Conservation (phyloP, 495 filamentous ascomycete species). For the Delitschia confertaspora region DNA sequence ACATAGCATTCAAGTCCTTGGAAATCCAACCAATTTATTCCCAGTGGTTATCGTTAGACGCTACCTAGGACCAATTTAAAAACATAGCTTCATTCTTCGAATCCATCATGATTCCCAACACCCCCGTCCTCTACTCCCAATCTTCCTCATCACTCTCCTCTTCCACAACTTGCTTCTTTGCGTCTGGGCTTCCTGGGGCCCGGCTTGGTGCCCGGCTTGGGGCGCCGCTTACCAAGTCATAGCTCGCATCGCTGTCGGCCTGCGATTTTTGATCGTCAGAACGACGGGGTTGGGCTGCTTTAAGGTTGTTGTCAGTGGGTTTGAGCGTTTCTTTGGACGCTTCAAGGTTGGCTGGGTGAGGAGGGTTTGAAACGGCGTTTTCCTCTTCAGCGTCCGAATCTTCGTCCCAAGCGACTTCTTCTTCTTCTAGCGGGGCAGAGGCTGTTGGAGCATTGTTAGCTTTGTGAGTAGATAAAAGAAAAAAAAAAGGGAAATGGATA, state of each 20-base stretch:
- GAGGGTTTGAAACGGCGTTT: constrained; percentile 19
- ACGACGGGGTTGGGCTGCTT: constrained; percentile 58
- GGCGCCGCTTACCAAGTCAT: constrained; percentile 82
- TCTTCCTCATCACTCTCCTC: constrained; percentile 65
- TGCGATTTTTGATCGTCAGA: constrained; percentile 80
- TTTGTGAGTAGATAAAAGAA: background rate
- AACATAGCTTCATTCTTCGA: background rate
- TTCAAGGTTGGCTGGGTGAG: constrained; percentile 23
- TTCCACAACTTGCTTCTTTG: constrained; percentile 40
- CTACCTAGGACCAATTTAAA: no score
- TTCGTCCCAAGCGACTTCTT: constrained; percentile 80
- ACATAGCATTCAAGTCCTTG: no score
- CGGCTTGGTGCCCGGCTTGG: constrained; percentile 74
- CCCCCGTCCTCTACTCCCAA: constrained; percentile 56
- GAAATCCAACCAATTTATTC: no score
- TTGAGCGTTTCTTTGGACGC: constrained; percentile 29
- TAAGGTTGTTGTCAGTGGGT: constrained; percentile 38
- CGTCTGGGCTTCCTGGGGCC: constrained; percentile 65
- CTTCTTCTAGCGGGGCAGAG: constrained; percentile 45
- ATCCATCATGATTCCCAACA: background rate
- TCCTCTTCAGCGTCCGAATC: constrained; percentile 52
- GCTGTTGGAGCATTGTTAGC: constrained; percentile 9
- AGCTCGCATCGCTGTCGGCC: constrained; percentile 83
- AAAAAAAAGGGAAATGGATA: background rate
- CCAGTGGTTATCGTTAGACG: no score